phyloP scores from a whole-genome alignment of 305 asterid genomes.

The Fraxinus dipetala region DNA sequence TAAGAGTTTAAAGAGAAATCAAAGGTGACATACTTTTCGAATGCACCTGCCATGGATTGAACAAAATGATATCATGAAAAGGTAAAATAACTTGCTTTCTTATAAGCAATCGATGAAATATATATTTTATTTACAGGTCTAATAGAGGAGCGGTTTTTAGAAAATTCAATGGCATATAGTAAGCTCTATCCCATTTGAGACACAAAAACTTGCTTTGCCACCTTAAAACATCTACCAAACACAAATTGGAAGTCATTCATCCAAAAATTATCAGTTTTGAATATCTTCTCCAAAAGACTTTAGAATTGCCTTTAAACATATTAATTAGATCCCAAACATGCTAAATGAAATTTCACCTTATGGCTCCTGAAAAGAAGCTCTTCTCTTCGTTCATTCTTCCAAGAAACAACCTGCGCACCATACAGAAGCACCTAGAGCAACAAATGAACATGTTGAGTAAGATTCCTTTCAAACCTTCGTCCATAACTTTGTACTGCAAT shows the following conservation, averaged over 20 bases:
- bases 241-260: background rate
- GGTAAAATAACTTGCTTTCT: background rate
- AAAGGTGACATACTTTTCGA: background rate
- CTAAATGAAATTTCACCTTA: slow-evolving; percentile 47
- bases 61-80: background rate
- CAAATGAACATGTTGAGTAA: slow-evolving; percentile 17
- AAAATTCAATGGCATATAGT: background rate
- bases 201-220: background rate
- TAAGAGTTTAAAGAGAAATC: background rate
- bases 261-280: background rate
- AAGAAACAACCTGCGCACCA: slow-evolving; percentile 77
- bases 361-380: slow-evolving; percentile 66
- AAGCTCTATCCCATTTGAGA: background rate
- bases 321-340: background rate
- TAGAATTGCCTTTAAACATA: background rate
- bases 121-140: background rate
- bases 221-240: background rate
- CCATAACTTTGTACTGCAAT: background rate
- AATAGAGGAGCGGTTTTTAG: background rate
- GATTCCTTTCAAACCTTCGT: background rate
- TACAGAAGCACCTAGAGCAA: slow-evolving; percentile 56
- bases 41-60: background rate
- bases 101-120: background rate
- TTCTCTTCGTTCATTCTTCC: slow-evolving; percentile 77
- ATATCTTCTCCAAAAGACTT: background rate